phyloP scores from a whole-genome alignment of 2,329 filamentous ascomycete genomes.

The Paraconiothyrium sp. region DNA sequence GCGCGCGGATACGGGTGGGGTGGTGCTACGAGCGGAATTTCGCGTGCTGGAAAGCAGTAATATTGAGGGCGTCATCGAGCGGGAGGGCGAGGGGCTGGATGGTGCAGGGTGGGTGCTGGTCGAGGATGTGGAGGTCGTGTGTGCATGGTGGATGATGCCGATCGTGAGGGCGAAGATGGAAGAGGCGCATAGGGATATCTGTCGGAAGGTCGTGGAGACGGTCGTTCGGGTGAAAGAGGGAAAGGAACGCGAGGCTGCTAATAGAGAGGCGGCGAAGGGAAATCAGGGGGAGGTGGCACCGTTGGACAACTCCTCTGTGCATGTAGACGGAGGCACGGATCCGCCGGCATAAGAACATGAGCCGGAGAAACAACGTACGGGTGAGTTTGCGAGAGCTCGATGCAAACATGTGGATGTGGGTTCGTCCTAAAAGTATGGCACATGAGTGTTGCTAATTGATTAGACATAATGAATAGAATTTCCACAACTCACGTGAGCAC shows the following conservation, averaged over 20 bases:
- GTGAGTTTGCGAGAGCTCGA: constrained; percentile 7
- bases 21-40: constrained; percentile 44
- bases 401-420: neutral
- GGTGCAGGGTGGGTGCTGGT: constrained; percentile 46
- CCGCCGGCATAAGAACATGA: constrained; percentile 25
- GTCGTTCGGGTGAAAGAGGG: constrained; percentile 36
- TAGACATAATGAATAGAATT: neutral
- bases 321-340: neutral
- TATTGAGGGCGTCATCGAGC: constrained; percentile 39
- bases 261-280: constrained; percentile 27
- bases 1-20: constrained; percentile 41
- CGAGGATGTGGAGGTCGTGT: constrained; percentile 47
- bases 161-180: constrained; percentile 48
- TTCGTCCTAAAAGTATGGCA: neutral
- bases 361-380: constrained; percentile 38
- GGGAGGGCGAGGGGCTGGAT: constrained; percentile 44
- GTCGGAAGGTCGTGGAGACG: constrained; percentile 45
- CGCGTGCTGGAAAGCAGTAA: constrained; percentile 39
- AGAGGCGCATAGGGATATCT: constrained; percentile 43
- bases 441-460: neutral
- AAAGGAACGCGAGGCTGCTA: constrained; percentile 30
- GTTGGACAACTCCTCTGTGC: neutral
- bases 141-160: constrained; percentile 48
- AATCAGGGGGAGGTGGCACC: constrained; percentile 22
- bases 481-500: neutral